Evolutionary conservation across 2,329 filamentous ascomycete genomes (phyloP), one percentile per base, ranked within the genome.

Genomic region (Thelonectria blattea): DNA sequence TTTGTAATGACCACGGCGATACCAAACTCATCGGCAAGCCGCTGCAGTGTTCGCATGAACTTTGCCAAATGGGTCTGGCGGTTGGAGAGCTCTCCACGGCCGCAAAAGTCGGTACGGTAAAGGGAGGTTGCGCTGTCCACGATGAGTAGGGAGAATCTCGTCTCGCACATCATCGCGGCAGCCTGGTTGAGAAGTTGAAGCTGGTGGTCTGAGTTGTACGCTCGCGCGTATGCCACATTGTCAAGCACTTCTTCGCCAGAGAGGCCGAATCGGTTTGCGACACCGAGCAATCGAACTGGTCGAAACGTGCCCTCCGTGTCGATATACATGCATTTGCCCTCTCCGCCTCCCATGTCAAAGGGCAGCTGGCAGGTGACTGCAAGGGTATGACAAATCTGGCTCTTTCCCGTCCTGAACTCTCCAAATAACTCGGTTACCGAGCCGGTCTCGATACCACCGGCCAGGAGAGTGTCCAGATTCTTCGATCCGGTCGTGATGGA

Each of bases 1-100:
- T 99, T 99, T 45, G 95, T 98, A 72, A 99, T 99, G 69, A 99
- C 92, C 8, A 99, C 95, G 0, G 95, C 95, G 69, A 99, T 97
- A 60, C 95, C 95, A 74, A 99, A 99, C 76, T 90, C 88, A 68
- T 91, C 88, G 4, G 88, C 88, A 22, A 95, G 83, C 11, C 91
- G 83, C 77, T 95, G 92, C 22, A 96, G 81, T 2, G 87, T 92
- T 55, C 92, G 87, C 90, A 96, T 90, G 74, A 96, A 96, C 74
- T 93, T 95, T 63, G 92, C 92, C 46, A 96, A 78, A 76, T 96
- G 92, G 2, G 89, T 92, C 74, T 99, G 95, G 65, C 95, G 85
- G 51, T 91, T 93, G n/a, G 93, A 97, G 32, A 99, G 85, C 77
- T 99, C 95, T 60, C 95, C 96, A 76, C 95, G 90, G n/a, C 95